A percentile compares a stretch with the other conserved stretches of the same genome.
These are phyloP conservation scores for Penicillium bovifimosum DNA, from an alignment of 495 filamentous ascomycete species.

Conservation along the genomic window DNA sequence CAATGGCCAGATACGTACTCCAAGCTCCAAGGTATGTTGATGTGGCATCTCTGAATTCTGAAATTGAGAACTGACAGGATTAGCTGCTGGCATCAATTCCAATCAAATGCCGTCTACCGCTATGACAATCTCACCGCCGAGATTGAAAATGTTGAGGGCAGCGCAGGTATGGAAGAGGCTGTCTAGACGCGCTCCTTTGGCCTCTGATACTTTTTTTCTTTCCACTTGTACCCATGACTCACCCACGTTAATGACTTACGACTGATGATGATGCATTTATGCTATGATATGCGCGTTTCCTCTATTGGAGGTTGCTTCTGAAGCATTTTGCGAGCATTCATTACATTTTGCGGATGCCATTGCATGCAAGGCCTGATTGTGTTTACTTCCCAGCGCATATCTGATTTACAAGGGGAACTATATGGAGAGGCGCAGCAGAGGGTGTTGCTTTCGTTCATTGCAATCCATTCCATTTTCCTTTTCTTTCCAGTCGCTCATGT, in stretches of 20 bases:
- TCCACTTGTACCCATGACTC: neutral
- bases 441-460: neutral
- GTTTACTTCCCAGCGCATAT: neutral
- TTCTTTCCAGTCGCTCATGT: too few species aligned
- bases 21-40: constrained; percentile 57
- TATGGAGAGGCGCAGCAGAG: neutral
- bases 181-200: neutral
- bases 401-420: neutral
- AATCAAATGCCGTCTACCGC: constrained; percentile 44
- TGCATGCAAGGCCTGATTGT: neutral
- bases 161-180: neutral
- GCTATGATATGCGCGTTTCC: neutral
- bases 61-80: constrained; percentile 3
- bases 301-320: neutral
- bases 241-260: constrained; percentile 12
- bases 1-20: constrained; percentile 89
- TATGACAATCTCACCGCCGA: constrained; percentile 33
- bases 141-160: constrained; percentile 24
- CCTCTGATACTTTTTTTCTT: neutral
- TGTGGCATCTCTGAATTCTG: neutral
- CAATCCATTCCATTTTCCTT: neutral
- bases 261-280: constrained; percentile 10
- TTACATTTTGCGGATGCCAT: neutral
- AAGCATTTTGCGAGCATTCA: neutral
- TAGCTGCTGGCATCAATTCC: constrained; percentile 71